Percentiles rank a stretch among this genome's conserved stretches.
These are phyloP conservation scores for Evernia prunastri DNA, from an alignment of 495 filamentous ascomycete species.

Conservation along the genomic window DNA sequence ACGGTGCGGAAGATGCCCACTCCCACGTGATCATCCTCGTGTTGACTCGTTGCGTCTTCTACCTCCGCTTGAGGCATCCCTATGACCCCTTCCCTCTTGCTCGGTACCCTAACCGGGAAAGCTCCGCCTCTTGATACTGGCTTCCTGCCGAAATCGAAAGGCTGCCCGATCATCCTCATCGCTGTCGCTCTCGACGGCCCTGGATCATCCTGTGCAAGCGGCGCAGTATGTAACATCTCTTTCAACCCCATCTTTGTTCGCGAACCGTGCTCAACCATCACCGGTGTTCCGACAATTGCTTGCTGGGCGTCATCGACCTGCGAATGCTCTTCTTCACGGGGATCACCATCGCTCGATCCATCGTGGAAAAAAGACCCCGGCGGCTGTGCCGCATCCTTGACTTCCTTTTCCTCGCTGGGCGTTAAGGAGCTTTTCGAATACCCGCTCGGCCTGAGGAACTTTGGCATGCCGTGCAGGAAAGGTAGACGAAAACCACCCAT, in stretches of 20 bases:
- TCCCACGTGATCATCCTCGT: not conserved
- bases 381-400: conserved; percentile 2
- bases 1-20: not conserved
- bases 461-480: conserved; percentile 5
- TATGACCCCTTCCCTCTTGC: conserved; percentile 10
- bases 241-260: conserved; percentile 17
- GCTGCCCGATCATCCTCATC: not conserved
- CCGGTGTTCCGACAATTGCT: conserved; percentile 10
- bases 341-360: conserved; percentile 14
- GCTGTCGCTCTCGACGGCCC: conserved; percentile 12
- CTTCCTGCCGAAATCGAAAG: not conserved
- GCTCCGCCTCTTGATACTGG: not conserved
- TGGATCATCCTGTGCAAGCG: not conserved
- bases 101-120: conserved; percentile 11
- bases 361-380: conserved; percentile 19
- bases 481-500: conserved; percentile 1
- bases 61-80: not conserved
- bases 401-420: not conserved
- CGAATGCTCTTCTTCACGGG: conserved; percentile 10
- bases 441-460: not conserved
- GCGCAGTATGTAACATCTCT: conserved; percentile 19
- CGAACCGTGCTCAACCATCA: conserved; percentile 16
- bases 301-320: conserved; percentile 12
- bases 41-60: not conserved
- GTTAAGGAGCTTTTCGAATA: not conserved